Base-by-base conservation (phyloP, 192 early-diverging fungal species). In the Backusella psychrophila region DNA sequence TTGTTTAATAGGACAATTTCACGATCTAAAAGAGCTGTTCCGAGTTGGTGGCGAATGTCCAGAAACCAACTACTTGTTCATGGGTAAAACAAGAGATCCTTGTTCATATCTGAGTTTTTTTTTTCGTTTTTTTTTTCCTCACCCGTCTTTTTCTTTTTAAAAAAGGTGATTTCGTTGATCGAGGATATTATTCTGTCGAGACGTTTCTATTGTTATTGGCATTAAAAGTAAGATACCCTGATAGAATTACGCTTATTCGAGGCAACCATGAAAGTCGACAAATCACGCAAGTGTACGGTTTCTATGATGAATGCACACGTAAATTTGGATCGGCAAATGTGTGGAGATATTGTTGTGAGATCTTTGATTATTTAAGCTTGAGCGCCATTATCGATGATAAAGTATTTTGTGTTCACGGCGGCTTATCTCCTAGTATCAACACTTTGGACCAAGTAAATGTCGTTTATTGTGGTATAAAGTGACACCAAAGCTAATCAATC, bases 281-380 rank as follows among this genome's bases (percentile, higher is more conserved):
- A 82, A 96, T 97, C 74, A 98, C 95, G n/a, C 97, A 98, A 84
- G 96, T 99, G 26, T 99, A 99, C 82, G 96, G 96, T 65, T 97
- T 99, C 79, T 98, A 99, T 81, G 97, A 99, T 81, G 96, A 98
- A 78, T 98, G 96, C 82, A 84, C 97, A 83, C 90, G 95, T 75
- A 98, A 98, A 84, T 98, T 95, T 86, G 98, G 96, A 29, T 96
- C 96, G 14, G 93, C 94, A 21, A 97, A 96, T 79, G 96, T 98
- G 33, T 99, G 96, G 96, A 89, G 95, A 80, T 96, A 96, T 78
- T 99, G 97, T 83, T 98, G 96, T 70, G 96, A 99, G 80, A 91
- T 99, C 39, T 99, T 99, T 78, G 97, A 99, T 80, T 97, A 97
- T 79, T 87, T 99, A 77, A 94, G 93, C 52, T 84, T 99, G 78